Evolutionary conservation across 441 rosid genomes (phyloP).

Genomic region (Melastoma candidum): DNA sequence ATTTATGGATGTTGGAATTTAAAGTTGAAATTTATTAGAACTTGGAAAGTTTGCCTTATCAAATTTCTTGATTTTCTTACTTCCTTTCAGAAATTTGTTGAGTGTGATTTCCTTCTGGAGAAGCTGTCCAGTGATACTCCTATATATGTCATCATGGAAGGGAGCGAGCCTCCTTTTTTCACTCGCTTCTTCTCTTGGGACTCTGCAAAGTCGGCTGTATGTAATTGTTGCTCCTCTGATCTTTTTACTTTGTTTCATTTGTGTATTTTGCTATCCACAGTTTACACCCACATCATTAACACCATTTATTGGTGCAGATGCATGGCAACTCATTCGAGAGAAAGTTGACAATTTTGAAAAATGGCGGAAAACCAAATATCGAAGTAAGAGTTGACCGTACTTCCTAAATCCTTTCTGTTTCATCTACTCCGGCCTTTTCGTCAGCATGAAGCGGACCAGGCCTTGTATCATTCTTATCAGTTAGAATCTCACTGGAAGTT

Average conservation of each 20-base stretch:
- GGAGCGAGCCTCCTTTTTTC: conserved; percentile 93
- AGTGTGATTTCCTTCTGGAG: conserved; percentile 71
- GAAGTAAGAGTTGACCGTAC: conserved; percentile 43
- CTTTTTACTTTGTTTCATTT: no score
- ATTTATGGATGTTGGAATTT: no score
- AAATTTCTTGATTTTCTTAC: not conserved
- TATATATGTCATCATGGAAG: conserved; percentile 67
- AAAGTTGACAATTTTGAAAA: conserved; percentile 67
- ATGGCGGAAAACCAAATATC: conserved; percentile 53
- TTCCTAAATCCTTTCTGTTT: not conserved
- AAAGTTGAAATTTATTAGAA: no score
- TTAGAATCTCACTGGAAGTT: no score
- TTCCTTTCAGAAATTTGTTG: conserved; percentile 60
- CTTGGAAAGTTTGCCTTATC: no score
- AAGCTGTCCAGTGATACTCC: conserved; percentile 65
- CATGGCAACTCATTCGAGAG: conserved; percentile 91
- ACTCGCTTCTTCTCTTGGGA: conserved; percentile 96
- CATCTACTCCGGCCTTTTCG: no score
- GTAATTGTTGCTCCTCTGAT: conserved; percentile 11
- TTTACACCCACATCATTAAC: conserved; percentile 6
- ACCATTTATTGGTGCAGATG: conserved; percentile 46
- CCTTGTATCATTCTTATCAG: no score
- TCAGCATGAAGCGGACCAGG: no score
- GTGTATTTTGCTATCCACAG: no score
- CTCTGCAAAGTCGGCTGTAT: conserved; percentile 61